Evolutionary conservation across 352 stramenopile genomes (phyloP), one percentile per base, ranked within the genome.

Genomic region (Globisporangium solare): DNA sequence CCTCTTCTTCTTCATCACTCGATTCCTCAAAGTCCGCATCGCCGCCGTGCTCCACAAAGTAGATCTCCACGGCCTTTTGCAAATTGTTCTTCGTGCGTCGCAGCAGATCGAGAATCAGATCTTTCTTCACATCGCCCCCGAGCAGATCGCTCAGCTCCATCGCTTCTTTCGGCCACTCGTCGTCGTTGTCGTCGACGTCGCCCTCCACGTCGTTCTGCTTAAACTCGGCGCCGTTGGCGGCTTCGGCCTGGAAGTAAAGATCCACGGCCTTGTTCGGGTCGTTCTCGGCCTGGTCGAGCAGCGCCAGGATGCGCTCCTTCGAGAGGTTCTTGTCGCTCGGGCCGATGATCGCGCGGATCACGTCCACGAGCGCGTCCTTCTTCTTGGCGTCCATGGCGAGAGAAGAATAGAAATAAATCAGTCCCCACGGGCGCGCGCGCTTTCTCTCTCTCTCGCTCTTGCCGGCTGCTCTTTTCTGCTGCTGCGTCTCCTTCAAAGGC

Each of bases 191-290:
- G 32, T 79, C 73, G 43, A 73, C 66, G 2, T 64, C 67, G 41
- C 71, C 67, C 53, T 85, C 73, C 32, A 82, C 71, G 64, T 83
- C 76, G 58, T 83, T 83, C 39, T 78, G 58, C 55, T 76, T 67
- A 17, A 75, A 54, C 51, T 62, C 49, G 31, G 63, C 64, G 58
- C 72, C 74, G 45, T 74, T 76, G 41, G 64, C 56, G 3, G 70
- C 66, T 27, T 86, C 76, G 6, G 67, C 66, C 63, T 91, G 83
- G 69, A 91, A 93, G 60, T 76, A 91, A 50, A 91, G 53, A 46
- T 93, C 80, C 45, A 93, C 79, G 3, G 80, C 83, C 63, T 93
- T 93, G 70, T 93, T 89, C 15, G 83, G 80, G 60, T 93, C 79
- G 58, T 88, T 83, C 22, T 58, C 67, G 11, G 80, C 80, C 57